Evolutionary conservation across 2,329 filamentous ascomycete species (phyloP).

Genomic region (Claviceps cyperi): DNA sequence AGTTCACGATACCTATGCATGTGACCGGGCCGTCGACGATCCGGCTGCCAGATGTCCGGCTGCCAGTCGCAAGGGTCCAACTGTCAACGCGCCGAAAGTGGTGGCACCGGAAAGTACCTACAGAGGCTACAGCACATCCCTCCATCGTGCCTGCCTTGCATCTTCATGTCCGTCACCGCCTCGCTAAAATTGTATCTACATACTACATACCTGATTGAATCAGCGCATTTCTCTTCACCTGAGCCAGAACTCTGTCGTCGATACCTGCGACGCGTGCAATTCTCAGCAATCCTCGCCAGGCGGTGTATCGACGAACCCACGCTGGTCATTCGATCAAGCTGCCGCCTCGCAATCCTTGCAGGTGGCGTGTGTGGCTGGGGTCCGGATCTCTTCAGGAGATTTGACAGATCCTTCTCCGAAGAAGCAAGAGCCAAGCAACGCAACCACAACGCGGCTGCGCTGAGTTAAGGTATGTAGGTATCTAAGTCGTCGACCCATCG

Average conservation of each 20-base stretch:
- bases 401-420: not conserved
- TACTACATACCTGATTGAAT: not conserved
- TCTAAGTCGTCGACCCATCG: not conserved
- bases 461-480: not conserved
- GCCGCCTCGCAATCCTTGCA: not conserved
- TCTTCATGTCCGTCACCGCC: not conserved
- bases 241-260: not conserved
- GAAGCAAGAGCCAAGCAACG: not conserved
- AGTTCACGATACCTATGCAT: not conserved
- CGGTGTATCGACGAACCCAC: too few relatives aligned
- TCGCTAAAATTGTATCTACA: not conserved
- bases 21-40: not conserved
- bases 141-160: not conserved
- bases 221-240: not conserved
- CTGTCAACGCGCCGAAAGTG: not conserved
- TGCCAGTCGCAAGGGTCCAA: not conserved
- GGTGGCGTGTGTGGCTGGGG: not conserved
- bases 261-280: not conserved
- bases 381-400: not conserved
- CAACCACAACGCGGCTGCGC: not conserved
- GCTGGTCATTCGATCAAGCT: too few relatives aligned
- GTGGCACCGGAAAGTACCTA: not conserved
- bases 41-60: not conserved
- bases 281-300: too few relatives aligned
- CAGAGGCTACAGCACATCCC: too few relatives aligned